Conservation (phyloP, 2,329 filamentous ascomycete species). For the Chaetoscypha palmicola region DNA sequence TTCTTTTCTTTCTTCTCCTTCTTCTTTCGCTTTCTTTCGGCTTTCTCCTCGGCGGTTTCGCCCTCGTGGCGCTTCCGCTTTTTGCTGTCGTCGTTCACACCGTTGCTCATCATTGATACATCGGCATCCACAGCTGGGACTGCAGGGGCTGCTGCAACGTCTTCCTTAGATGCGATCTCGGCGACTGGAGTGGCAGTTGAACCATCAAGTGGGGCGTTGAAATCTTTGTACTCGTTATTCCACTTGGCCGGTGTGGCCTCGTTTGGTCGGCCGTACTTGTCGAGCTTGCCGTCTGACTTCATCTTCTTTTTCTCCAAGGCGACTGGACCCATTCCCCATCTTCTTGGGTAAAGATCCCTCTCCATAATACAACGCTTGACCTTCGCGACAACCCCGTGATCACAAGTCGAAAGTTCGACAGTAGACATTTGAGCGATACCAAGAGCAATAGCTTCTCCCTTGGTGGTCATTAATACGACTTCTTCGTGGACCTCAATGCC, state of each 20-base stretch:
- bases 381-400: constrained; percentile 96
- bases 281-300: constrained; percentile 94
- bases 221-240: constrained; percentile 91
- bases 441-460: constrained; percentile 95
- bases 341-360: constrained; percentile 89
- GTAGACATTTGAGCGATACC: constrained; percentile 98
- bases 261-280: constrained; percentile 93
- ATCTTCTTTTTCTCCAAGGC: constrained; percentile 99
- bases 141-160: constrained; percentile 34
- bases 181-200: constrained; percentile 37
- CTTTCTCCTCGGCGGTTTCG: constrained; percentile 62
- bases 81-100: constrained; percentile 54
- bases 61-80: constrained; percentile 78
- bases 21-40: constrained; percentile 43
- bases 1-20: constrained; percentile 48
- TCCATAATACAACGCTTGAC: constrained; percentile 99
- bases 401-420: constrained; percentile 91
- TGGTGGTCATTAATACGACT: constrained; percentile 96
- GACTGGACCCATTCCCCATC: constrained; percentile 93
- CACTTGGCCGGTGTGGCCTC: constrained; percentile 91
- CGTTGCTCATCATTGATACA: constrained; percentile 43
- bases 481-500: constrained; percentile 94
- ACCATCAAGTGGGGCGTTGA: constrained; percentile 48
- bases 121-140: constrained; percentile 34
- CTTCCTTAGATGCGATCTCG: constrained; percentile 33